phyloP scores from a whole-genome alignment of 2,329 filamentous ascomycete species.

The Fusarium palustre region DNA sequence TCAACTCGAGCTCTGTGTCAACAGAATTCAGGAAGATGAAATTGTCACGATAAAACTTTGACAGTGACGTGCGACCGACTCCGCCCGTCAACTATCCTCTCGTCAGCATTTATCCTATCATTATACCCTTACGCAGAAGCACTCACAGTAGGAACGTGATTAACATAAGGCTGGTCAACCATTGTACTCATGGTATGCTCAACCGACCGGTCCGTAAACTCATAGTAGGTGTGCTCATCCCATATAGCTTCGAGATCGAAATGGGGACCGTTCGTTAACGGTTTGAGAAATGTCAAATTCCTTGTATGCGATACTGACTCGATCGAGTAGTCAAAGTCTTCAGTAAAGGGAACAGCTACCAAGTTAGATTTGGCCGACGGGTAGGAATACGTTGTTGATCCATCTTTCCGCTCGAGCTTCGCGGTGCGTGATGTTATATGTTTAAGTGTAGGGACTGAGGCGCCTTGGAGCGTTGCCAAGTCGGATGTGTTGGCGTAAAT shows the following conservation, averaged over 20 bases:
- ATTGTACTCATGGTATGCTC: constrained; percentile 84
- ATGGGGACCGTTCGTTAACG: constrained; percentile 69
- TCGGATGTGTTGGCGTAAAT: constrained; percentile 36
- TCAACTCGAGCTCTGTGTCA: constrained; percentile 74
- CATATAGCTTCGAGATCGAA: constrained; percentile 83
- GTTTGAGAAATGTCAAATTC: constrained; percentile 73
- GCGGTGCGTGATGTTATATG: constrained; percentile 31
- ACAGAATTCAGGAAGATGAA: constrained; percentile 80
- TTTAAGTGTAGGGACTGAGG: constrained; percentile 29
- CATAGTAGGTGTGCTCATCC: constrained; percentile 80
- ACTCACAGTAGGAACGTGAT: constrained; percentile 76
- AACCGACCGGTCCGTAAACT: constrained; percentile 76
- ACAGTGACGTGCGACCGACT: constrained; percentile 71
- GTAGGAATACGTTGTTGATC: constrained; percentile 55
- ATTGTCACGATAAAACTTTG: constrained; percentile 76
- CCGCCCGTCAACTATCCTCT: constrained; percentile 69
- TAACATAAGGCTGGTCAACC: constrained; percentile 83
- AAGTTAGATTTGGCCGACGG: constrained; percentile 50
- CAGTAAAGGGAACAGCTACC: constrained; percentile 62
- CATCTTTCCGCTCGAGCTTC: not conserved
- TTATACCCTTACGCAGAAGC: fast-evolving
- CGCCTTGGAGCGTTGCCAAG: not conserved
- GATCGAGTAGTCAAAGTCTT: constrained; percentile 61
- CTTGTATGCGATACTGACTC: constrained; percentile 75
- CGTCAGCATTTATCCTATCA: not conserved